phyloP scores from a whole-genome alignment of 2,329 filamentous ascomycete genomes.

The Colletotrichum gloeosporioides region DNA sequence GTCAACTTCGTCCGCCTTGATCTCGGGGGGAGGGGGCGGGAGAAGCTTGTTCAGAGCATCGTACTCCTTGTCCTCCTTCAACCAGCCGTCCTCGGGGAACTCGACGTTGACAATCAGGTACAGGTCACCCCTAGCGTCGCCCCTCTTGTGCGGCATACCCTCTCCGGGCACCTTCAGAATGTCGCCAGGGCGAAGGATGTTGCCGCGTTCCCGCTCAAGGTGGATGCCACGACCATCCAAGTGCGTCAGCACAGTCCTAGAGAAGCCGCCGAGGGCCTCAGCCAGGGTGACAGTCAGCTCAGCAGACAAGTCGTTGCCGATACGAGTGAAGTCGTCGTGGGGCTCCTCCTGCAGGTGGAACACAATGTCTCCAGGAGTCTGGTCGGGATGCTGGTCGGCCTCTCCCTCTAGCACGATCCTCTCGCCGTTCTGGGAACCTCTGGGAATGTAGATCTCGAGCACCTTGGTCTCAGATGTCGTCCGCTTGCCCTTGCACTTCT shows the following conservation, averaged over 20 bases:
- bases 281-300: conserved; percentile 81
- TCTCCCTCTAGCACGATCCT: conserved; percentile 90
- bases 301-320: conserved; percentile 83
- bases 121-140: conserved; percentile 83
- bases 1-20: conserved; percentile 78
- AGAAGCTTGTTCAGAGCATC: conserved; percentile 77
- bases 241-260: conserved; percentile 87
- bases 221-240: conserved; percentile 91
- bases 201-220: conserved; percentile 79
- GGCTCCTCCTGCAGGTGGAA: conserved; percentile 85
- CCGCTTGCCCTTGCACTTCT: conserved; percentile 96
- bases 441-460: conserved; percentile 93
- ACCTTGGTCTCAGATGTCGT: conserved; percentile 90
- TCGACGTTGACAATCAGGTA: conserved; percentile 86
- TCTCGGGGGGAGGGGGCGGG: conserved; percentile 65
- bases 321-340: conserved; percentile 82
- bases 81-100: conserved; percentile 89
- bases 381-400: conserved; percentile 89
- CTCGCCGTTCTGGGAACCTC: conserved; percentile 85
- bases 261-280: conserved; percentile 89
- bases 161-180: conserved; percentile 86
- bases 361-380: conserved; percentile 90
- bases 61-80: conserved; percentile 73
- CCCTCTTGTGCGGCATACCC: conserved; percentile 92
- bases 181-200: conserved; percentile 83